Evolutionary conservation across 352 stramenopile species (phyloP).

Genomic region (Pythium brachiatum): DNA sequence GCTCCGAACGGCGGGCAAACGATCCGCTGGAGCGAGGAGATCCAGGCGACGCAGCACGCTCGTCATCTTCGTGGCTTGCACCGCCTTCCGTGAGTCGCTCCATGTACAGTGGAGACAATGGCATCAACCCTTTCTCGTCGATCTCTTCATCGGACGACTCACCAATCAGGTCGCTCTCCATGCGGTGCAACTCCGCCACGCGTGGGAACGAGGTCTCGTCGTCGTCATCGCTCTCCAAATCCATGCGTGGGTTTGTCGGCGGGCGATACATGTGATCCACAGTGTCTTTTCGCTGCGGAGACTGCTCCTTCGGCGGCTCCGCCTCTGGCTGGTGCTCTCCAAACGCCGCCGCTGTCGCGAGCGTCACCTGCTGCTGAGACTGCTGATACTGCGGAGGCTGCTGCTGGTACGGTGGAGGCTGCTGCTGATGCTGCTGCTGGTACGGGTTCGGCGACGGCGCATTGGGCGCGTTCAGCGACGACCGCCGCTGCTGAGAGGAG

Average conservation of each 20-base stretch:
- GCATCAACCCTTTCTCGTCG: background rate
- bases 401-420: too few species aligned
- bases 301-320: conserved; percentile 21
- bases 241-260: conserved; percentile 21
- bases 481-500: conserved; percentile 8
- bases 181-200: conserved; percentile 26
- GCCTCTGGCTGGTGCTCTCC: conserved; percentile 21
- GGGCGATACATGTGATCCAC: conserved; percentile 18
- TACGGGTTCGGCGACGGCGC: conserved; percentile 4
- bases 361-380: conserved; percentile 1
- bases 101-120: conserved; percentile 18
- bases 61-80: background rate
- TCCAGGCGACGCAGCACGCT: background rate
- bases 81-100: conserved; percentile 18
- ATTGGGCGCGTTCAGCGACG: background rate
- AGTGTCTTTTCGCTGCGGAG: conserved; percentile 15
- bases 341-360: background rate
- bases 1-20: background rate
- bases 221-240: conserved; percentile 28
- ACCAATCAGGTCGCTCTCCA: conserved; percentile 29
- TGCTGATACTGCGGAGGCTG: conserved; percentile 3
- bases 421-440: background rate
- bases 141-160: conserved; percentile 26
- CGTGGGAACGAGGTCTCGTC: conserved; percentile 25
- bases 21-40: conserved; percentile 1